Percentiles rank a stretch among this genome's conserved stretches.
Evolutionary conservation across 2,329 filamentous ascomycete species (phyloP).

Genomic region (Alternaria ventricosa): DNA sequence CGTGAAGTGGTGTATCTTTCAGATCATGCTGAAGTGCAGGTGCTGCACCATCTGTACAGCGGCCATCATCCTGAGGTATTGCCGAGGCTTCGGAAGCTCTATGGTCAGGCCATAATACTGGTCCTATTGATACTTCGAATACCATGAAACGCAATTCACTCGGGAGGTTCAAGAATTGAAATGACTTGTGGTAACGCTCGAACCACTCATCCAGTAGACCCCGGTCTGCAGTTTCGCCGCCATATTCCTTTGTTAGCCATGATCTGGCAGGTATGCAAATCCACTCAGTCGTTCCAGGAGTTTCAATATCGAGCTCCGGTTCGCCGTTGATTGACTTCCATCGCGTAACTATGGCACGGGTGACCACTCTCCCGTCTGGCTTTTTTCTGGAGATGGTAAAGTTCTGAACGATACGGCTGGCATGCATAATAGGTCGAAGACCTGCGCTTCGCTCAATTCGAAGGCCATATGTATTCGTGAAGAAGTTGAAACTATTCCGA

Average conservation of each 20-base stretch:
- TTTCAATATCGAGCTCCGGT: neutral
- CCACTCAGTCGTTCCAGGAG: accelerated
- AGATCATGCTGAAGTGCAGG: neutral
- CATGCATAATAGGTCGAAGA: neutral
- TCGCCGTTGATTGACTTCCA: neutral
- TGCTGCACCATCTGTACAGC: neutral
- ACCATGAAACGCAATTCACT: neutral
- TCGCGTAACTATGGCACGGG: neutral
- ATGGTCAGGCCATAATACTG: neutral
- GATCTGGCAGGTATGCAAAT: neutral
- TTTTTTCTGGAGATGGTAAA: neutral
- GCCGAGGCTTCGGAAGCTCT: neutral
- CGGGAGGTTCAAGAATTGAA: neutral
- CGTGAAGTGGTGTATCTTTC: neutral
- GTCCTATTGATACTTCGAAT: neutral
- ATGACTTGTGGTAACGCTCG: neutral
- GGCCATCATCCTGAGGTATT: neutral
- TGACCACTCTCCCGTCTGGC: too few relatives aligned
- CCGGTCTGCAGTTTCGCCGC: accelerated
- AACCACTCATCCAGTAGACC: neutral
- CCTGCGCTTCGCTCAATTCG: neutral
- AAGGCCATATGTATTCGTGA: neutral
- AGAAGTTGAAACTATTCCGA: neutral
- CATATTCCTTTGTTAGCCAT: neutral
- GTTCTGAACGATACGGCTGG: too few relatives aligned